Base-by-base conservation (phyloP, 202 grass and related monocot species). In the Hordeum pubiflorum region DNA sequence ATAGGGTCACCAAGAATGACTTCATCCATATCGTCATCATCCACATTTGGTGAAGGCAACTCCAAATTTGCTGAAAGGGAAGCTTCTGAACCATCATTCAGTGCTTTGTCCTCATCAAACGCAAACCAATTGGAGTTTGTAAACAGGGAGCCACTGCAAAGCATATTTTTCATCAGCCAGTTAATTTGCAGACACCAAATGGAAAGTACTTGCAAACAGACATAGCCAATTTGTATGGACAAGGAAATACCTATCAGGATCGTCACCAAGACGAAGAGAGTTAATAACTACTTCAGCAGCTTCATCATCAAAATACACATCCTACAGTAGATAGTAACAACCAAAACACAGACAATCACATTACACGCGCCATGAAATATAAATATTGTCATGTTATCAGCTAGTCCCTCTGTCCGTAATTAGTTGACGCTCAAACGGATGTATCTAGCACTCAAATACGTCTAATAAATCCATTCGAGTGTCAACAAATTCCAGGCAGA, bases 221-320 rank as follows among this genome's bases (percentile, higher is more conserved):
- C 44, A 24, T 52, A 50, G 14, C 46, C 63, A 64, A 63, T 74
- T 37, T 54, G 62, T n/a, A 68, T 56, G 81, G 58, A 83, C 14
- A 72, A 75, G 86, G 77, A 77, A 64, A 32, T 85, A 97, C 94
- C 88, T 91, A 69, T 82, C 94, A 77, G 82, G 94, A 8, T 88
- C 89, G n/a, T 91, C 84, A 59, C 88, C 88, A 17, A 97, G 82
- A 50, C 90, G 92, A 83, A 97, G 88, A 74, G 92, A 92, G 73
- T 92, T 94, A 23, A 94, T 92, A 44, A 97, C 88, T 54, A 97
- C 94, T 81, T 97, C 94, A 4, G 94, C 94, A 69, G 94, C 87
- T 81, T 97, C 94, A 84, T 97, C 91, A 74, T 97, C 94, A 89
- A 94, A 97, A 87, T 97, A 97, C 82, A 88, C 94, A 80, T 97